A percentile compares a stretch with the other conserved stretches of the same genome.
Evolutionary conservation across 2,329 filamentous ascomycete genomes (phyloP).

Genomic region (Fusarium sp.): DNA sequence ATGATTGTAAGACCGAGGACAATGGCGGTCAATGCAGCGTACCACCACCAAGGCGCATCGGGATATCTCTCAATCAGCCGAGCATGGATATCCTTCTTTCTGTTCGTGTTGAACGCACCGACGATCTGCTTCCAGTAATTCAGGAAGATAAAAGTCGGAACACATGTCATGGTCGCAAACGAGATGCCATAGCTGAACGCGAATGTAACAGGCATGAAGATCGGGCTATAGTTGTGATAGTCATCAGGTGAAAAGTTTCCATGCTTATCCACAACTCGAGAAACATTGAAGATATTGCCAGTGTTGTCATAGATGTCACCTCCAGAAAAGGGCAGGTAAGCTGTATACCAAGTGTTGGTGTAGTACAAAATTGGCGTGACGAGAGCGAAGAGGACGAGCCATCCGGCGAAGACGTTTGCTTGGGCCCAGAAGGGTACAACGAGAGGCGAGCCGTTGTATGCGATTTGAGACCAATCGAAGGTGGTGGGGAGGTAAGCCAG

Average conservation of each 20-base stretch:
- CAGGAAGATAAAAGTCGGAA: background rate
- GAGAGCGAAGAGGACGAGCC: background rate
- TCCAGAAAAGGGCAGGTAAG: background rate
- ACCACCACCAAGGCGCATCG: conserved; percentile 5
- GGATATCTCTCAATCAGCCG: conserved; percentile 1
- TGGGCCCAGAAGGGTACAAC: conserved; percentile 1
- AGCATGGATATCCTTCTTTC: conserved; percentile 4
- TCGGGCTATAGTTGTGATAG: background rate
- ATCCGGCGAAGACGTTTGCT: conserved; percentile 5
- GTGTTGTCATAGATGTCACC: conserved; percentile 9
- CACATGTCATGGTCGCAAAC: conserved; percentile 8
- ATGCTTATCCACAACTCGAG: background rate
- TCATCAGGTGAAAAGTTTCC: background rate
- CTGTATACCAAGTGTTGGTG: conserved; percentile 9
- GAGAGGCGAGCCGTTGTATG: conserved; percentile 6
- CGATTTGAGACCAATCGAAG: conserved; percentile 1
- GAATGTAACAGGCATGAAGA: conserved; percentile 1
- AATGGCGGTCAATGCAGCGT: background rate
- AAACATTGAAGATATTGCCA: background rate
- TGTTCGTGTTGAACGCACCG: background rate
- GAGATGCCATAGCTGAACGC: conserved; percentile 1
- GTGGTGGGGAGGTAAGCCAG: background rate
- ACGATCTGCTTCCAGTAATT: conserved; percentile 15
- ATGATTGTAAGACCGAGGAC: conserved; percentile 8
- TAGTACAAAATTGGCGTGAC: conserved; percentile 5